phyloP scores from a whole-genome alignment of 306 rosid species.

The Vachellia pachyceras region DNA sequence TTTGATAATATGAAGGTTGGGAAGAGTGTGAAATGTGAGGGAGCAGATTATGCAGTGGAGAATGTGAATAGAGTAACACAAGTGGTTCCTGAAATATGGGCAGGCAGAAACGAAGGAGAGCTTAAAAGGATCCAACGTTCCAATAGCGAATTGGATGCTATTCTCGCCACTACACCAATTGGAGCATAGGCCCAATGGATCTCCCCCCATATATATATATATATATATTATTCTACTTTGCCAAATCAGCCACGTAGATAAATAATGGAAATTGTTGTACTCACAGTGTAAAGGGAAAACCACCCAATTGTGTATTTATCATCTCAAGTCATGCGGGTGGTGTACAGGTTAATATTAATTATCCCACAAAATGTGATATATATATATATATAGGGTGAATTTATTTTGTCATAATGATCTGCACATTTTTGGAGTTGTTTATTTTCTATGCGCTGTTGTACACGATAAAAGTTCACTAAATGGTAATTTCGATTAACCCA shows the following conservation, averaged over 20 bases:
- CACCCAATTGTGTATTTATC: background rate
- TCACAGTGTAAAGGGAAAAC: background rate
- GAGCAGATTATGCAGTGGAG: slow-evolving; percentile 68
- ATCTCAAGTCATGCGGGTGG: background rate
- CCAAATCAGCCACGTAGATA: background rate
- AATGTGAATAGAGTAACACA: slow-evolving; percentile 49
- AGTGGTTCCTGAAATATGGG: slow-evolving; percentile 71
- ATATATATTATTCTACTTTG: background rate
- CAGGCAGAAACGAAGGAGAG: slow-evolving; percentile 33
- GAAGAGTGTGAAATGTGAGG: slow-evolving; percentile 53
- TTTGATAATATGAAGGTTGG: slow-evolving; percentile 62
- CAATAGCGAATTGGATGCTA: slow-evolving; percentile 64
- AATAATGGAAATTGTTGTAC: background rate
- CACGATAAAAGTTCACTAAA: too few species aligned
- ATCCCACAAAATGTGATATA: background rate
- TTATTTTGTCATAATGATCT: background rate
- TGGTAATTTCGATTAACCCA: too few species aligned
- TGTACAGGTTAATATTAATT: background rate
- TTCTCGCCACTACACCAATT: slow-evolving; percentile 51
- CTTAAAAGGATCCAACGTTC: slow-evolving; percentile 46
- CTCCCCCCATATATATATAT: background rate
- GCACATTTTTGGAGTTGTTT: background rate
- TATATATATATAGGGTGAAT: background rate
- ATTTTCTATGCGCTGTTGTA: too few species aligned
- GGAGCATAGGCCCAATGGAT: slow-evolving; percentile 48